Evolutionary conservation across 345 rosid species (phyloP), one percentile per base, ranked within the genome.

Genomic region (Acer yangbiense): DNA sequence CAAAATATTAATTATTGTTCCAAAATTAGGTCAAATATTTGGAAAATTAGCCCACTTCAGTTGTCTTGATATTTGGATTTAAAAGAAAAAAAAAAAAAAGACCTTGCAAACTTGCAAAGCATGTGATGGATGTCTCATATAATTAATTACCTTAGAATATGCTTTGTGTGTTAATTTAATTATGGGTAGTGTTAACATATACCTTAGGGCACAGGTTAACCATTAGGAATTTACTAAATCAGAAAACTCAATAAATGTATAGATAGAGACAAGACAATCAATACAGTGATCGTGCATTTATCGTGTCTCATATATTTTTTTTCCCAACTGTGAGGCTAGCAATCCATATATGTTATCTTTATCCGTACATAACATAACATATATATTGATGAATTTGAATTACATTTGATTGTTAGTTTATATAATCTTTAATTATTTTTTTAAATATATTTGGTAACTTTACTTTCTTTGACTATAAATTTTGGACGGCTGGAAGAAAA

Each of bases 401-500:
- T 13, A 73, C 9, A 8, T 58, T 65, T 7, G 39, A 35, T 35
- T 35, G 39, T 4, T 35, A 35, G 8, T 25, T 57, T 20, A n/a
- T 68, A 13, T 58, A 12, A 35, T 35, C 39, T 4, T 69, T 43
- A n/a, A n/a, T 52, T 12, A 65, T 61, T 3, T 65, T 13, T 35
- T 29, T 4, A 69, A 54, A 12, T 7, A 65, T 65, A 73, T 78
- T 71, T 39, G 67, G 11, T 69, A 32, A 46, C 54, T 80, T 73
- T 65, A 63, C 10, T 60, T 67, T 39, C 20, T 78, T 79, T 69
- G 62, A 79, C 73, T 46, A 73, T 39, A 75, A 68, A 32, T 23
- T 13, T 67, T 68, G 82, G 84, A 64, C 84, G 80, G 82, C 82
- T 20, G 72, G 69, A 52, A 75, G 65, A 69, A 64, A 70, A 74